These are phyloP conservation scores for Penicillium griseofulvum DNA, from an alignment of 2,329 filamentous ascomycete species.

Conservation along the genomic window DNA sequence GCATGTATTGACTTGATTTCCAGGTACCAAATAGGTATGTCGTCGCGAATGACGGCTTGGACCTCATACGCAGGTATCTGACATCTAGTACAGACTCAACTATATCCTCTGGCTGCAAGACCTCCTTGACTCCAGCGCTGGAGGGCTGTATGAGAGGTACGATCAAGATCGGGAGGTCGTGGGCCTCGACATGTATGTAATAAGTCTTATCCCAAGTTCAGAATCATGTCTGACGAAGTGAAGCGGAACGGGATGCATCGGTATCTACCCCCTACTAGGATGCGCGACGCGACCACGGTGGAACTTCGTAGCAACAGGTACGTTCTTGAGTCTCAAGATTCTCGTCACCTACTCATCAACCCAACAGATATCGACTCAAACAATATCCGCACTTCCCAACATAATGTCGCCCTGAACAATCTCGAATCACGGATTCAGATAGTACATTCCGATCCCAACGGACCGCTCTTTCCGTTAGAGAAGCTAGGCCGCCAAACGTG, in stretches of 20 bases:
- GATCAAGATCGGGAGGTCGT: slow-evolving; percentile 56
- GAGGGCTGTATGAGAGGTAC: slow-evolving; percentile 50
- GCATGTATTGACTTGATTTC: background rate
- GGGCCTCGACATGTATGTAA: slow-evolving; percentile 69
- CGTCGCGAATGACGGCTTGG: background rate
- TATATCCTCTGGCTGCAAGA: slow-evolving; percentile 88
- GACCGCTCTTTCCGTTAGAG: slow-evolving; percentile 63
- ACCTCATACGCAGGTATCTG: background rate
- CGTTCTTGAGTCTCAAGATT: slow-evolving; percentile 9
- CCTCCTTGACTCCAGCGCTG: slow-evolving; percentile 68
- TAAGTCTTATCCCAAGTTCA: background rate
- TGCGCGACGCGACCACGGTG: slow-evolving; percentile 66
- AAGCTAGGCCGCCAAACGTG: slow-evolving; percentile 27
- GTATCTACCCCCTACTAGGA: slow-evolving; percentile 84
- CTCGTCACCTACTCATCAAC: slow-evolving; percentile 1
- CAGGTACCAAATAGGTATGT: slow-evolving; percentile 49
- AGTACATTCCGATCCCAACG: slow-evolving; percentile 52
- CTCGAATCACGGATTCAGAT: slow-evolving; percentile 65
- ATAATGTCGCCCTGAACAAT: slow-evolving; percentile 66
- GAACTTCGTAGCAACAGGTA: slow-evolving; percentile 67
- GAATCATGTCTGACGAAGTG: slow-evolving; percentile 13
- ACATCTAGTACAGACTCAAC: slow-evolving; percentile 61
- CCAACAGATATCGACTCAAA: slow-evolving; percentile 68
- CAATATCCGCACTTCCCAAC: slow-evolving; percentile 63
- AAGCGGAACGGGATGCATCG: slow-evolving; percentile 81